phyloP scores from a whole-genome alignment of 2,329 filamentous ascomycete genomes.

The Ceratocystis diversiconidia region DNA sequence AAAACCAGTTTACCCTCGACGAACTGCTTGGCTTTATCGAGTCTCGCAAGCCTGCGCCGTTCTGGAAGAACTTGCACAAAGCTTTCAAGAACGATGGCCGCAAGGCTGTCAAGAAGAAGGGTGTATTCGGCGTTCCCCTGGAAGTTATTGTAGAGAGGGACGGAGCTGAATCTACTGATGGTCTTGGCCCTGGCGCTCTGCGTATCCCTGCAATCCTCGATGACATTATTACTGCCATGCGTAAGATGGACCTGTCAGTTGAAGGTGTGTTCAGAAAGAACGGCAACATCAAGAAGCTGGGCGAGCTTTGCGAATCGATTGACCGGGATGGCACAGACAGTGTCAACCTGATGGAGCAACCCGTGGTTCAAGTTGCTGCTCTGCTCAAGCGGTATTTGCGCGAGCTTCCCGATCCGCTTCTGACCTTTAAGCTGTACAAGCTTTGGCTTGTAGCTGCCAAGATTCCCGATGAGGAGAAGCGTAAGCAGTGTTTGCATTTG shows the following conservation, averaged over 20 bases:
- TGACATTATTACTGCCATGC: conserved; percentile 84
- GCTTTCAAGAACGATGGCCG: conserved; percentile 78
- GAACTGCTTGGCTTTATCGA: conserved; percentile 88
- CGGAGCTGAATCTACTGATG: conserved; percentile 93
- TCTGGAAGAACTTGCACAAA: conserved; percentile 97
- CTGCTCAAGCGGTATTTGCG: conserved; percentile 89
- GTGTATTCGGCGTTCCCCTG: conserved; percentile 78
- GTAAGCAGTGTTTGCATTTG: conserved; percentile 74
- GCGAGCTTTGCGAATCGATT: conserved; percentile 71
- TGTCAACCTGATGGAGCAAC: conserved; percentile 75
- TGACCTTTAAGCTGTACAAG: conserved; percentile 88
- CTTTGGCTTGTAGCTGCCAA: conserved; percentile 85
- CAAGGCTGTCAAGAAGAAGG: conserved; percentile 76
- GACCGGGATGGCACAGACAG: conserved; percentile 74
- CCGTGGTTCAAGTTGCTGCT: conserved; percentile 84
- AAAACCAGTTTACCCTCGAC: conserved; percentile 82
- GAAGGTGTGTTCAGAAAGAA: conserved; percentile 99
- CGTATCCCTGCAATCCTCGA: conserved; percentile 91
- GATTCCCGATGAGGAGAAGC: conserved; percentile 66
- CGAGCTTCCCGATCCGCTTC: conserved; percentile 82
- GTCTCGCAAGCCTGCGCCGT: conserved; percentile 72
- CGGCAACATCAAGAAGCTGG: conserved; percentile 89
- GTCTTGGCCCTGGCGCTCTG: conserved; percentile 79
- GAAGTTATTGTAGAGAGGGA: conserved; percentile 85
- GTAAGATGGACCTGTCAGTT: conserved; percentile 97